Percentiles rank a stretch among this genome's conserved stretches.
phyloP scores from a whole-genome alignment of 257 asterid genomes.

The Nyctanthes arbortristis region DNA sequence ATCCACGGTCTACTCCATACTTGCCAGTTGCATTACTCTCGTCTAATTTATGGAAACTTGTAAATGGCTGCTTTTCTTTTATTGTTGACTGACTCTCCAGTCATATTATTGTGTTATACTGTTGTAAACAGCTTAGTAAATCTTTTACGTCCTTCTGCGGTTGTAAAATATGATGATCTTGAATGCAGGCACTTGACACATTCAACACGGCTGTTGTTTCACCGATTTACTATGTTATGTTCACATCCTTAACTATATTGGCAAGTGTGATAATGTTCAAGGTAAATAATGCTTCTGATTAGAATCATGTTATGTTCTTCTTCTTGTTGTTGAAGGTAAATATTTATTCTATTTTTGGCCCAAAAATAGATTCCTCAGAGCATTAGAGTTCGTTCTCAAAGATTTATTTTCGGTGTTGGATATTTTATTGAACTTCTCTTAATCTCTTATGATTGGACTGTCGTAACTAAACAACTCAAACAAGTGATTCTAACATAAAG shows the following conservation, averaged over 20 bases:
- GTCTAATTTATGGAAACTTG: not conserved
- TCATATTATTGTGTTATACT: not conserved
- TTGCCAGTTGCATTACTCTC: not conserved
- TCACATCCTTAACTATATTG: slow-evolving; percentile 27
- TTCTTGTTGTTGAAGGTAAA: no score
- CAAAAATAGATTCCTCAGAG: not conserved
- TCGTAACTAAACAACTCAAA: no score
- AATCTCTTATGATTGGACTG: not conserved
- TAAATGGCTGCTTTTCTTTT: no score
- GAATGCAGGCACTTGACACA: slow-evolving; percentile 32
- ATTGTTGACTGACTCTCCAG: not conserved
- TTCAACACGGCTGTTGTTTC: slow-evolving; percentile 28
- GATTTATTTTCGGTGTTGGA: not conserved
- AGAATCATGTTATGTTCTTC: not conserved
- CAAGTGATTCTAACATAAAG: not conserved
- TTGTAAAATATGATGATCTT: not conserved
- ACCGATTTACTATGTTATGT: slow-evolving; percentile 30
- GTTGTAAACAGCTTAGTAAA: not conserved
- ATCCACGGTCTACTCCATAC: not conserved
- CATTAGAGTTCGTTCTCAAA: not conserved
- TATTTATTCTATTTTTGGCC: no score
- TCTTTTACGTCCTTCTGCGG: not conserved
- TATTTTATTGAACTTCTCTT: not conserved
- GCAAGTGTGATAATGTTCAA: slow-evolving; percentile 34
- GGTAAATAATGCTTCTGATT: not conserved